phyloP scores from a whole-genome alignment of 352 stramenopile genomes.

The Pythium insidiosum region DNA sequence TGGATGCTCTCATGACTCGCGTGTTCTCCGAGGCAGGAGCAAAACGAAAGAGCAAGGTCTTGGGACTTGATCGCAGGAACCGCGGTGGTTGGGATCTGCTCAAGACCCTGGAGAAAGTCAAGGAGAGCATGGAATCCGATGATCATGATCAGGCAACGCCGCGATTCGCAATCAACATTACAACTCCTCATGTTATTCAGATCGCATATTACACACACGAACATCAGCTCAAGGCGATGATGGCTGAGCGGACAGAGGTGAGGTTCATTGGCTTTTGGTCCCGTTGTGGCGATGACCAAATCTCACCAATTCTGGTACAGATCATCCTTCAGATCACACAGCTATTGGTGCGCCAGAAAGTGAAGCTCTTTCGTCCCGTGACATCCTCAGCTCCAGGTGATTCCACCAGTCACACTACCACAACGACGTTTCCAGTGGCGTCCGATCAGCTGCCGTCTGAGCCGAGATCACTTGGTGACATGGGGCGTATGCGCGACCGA shows the following conservation, averaged over 20 bases:
- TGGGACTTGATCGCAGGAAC: slow-evolving; percentile 38
- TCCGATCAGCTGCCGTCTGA: no score
- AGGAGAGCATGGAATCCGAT: slow-evolving; percentile 15
- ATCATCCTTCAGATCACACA: no score
- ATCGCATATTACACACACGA: slow-evolving; percentile 73
- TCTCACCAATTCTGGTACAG: no score
- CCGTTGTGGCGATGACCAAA: background rate
- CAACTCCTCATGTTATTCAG: slow-evolving; percentile 58
- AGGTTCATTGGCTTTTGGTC: background rate
- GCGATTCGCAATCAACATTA: slow-evolving; percentile 68
- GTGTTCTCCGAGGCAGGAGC: slow-evolving; percentile 11
- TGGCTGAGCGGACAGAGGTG: slow-evolving; percentile 66
- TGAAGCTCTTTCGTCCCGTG: no score
- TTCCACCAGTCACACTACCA: no score
- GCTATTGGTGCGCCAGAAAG: no score
- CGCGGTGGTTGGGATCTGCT: slow-evolving; percentile 34
- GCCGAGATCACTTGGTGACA: no score
- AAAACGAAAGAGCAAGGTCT: slow-evolving; percentile 22
- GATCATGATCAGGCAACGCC: slow-evolving; percentile 22
- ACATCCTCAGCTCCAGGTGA: no score
- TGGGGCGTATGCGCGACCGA: no score
- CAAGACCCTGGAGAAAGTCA: slow-evolving; percentile 29
- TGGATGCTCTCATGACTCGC: slow-evolving; percentile 38
- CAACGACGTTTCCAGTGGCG: no score
- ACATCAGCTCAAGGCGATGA: slow-evolving; percentile 45